Conservation (phyloP, 192 early-diverging fungal species). For the Borealophlyctis nickersoniae region DNA sequence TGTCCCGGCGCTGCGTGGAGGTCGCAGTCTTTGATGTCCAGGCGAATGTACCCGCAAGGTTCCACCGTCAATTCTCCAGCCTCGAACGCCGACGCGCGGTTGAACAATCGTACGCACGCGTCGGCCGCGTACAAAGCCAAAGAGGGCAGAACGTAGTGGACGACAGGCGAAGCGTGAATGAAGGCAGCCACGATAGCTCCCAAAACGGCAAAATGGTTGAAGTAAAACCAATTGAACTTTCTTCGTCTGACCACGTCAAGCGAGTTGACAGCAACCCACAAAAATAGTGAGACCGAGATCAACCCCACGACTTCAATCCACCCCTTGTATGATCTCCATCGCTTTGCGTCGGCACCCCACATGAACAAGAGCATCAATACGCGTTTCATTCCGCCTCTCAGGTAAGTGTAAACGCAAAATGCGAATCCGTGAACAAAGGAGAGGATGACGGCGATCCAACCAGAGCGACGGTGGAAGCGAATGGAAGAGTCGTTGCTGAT, state of each 20-base stretch:
- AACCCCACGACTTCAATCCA: slow-evolving; percentile 18
- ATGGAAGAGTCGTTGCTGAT: neutral
- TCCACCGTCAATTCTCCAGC: slow-evolving; percentile 6
- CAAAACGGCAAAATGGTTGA: slow-evolving; percentile 22
- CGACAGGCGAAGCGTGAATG: slow-evolving; percentile 23
- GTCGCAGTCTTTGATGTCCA: slow-evolving; percentile 24
- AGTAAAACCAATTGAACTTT: slow-evolving; percentile 15
- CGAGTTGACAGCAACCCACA: slow-evolving; percentile 19
- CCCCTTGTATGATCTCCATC: slow-evolving; percentile 11
- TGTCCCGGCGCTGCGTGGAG: slow-evolving; percentile 12
- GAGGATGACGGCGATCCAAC: neutral
- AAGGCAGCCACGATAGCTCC: slow-evolving; percentile 15
- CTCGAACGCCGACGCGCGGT: slow-evolving; percentile 1
- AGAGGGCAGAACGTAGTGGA: slow-evolving; percentile 14
- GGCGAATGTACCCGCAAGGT: slow-evolving; percentile 16
- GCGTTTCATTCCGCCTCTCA: neutral
- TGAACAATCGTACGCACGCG: slow-evolving; percentile 10
- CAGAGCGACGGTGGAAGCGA: neutral
- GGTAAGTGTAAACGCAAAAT: slow-evolving; percentile 1
- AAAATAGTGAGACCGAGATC: slow-evolving; percentile 13
- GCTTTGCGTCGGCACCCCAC: neutral
- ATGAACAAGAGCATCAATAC: neutral
- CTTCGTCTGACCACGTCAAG: slow-evolving; percentile 3
- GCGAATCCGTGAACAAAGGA: neutral
- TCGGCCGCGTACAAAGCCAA: slow-evolving; percentile 16